Conservation (phyloP, 2,329 filamentous ascomycete genomes). For the Eurotiales sp. region DNA sequence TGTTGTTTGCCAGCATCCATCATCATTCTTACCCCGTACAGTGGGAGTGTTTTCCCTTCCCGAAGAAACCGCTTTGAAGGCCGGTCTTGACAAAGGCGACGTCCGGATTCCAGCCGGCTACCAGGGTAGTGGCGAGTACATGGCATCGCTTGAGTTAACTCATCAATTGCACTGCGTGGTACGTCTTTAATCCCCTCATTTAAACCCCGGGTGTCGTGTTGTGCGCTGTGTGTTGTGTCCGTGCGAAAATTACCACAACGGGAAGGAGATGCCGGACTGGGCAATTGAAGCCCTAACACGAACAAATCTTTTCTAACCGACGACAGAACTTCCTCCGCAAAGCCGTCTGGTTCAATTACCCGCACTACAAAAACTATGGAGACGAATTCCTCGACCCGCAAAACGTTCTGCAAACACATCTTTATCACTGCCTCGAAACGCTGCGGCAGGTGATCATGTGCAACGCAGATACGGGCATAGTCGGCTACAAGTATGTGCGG, state of each 20-base stretch:
- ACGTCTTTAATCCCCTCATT: neutral
- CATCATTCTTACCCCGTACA: too few species aligned
- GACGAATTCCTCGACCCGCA: slow-evolving; percentile 12
- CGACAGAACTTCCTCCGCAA: slow-evolving; percentile 15
- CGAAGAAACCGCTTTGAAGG: slow-evolving; percentile 6
- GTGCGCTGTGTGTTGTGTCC: too few species aligned
- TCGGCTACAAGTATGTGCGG: slow-evolving; percentile 17
- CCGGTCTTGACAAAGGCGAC: slow-evolving; percentile 7
- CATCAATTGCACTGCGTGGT: slow-evolving; percentile 19
- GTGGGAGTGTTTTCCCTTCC: slow-evolving; percentile 12
- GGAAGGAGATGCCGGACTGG: slow-evolving; percentile 2
- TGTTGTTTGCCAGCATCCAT: too few species aligned
- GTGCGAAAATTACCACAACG: slow-evolving; percentile 3
- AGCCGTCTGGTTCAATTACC: slow-evolving; percentile 14
- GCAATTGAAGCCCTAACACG: slow-evolving; percentile 4
- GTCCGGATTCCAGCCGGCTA: slow-evolving; percentile 12
- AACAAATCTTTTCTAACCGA: neutral
- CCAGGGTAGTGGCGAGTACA: slow-evolving; percentile 14
- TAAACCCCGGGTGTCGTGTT: neutral
- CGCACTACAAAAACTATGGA: slow-evolving; percentile 12
- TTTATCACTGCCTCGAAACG: slow-evolving; percentile 19
- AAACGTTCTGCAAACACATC: slow-evolving; percentile 8
- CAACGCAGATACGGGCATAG: slow-evolving; percentile 14
- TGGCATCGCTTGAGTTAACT: slow-evolving; percentile 14
- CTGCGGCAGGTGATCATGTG: slow-evolving; percentile 19